Conservation (phyloP, 208 protist genomes). For the Kentomonas sorsogonicus region DNA sequence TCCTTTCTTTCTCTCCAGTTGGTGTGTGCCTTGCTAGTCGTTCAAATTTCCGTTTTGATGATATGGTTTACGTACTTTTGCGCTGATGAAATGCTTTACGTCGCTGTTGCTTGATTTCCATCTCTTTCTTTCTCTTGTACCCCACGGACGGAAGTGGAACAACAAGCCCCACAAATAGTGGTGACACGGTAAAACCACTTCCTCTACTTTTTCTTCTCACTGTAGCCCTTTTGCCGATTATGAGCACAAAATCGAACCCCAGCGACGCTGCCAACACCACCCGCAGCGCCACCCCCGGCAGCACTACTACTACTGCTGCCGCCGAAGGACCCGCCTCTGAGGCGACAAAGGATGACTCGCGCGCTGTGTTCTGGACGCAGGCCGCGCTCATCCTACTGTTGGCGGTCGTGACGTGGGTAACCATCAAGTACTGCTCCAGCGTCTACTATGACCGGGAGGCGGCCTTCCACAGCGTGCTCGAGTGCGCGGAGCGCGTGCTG, state of each 20-base stretch:
- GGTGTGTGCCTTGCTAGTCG: too few species aligned
- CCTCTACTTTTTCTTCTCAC: background rate
- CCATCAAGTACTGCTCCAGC: slow-evolving; percentile 54
- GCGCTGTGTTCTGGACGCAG: slow-evolving; percentile 28
- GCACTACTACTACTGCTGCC: too few species aligned
- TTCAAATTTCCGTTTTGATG: too few species aligned
- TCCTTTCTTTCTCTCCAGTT: background rate
- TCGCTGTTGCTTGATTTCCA: too few species aligned
- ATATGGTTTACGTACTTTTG: too few species aligned
- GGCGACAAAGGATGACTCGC: background rate
- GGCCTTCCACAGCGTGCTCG: slow-evolving; percentile 53
- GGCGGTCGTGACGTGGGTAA: slow-evolving; percentile 44
- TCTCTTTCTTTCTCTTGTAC: too few species aligned
- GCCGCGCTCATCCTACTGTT: slow-evolving; percentile 43
- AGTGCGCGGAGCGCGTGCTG: slow-evolving; percentile 51
- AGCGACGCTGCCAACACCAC: background rate
- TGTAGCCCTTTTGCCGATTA: background rate
- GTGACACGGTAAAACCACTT: background rate
- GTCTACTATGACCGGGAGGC: slow-evolving; percentile 73
- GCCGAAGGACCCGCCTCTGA: background rate
- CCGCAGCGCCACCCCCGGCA: background rate
- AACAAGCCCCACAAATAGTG: background rate
- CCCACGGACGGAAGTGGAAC: background rate
- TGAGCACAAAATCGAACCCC: background rate
- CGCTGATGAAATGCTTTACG: too few species aligned